phyloP scores from a whole-genome alignment of 257 asterid genomes.

The Perilla frutescens region DNA sequence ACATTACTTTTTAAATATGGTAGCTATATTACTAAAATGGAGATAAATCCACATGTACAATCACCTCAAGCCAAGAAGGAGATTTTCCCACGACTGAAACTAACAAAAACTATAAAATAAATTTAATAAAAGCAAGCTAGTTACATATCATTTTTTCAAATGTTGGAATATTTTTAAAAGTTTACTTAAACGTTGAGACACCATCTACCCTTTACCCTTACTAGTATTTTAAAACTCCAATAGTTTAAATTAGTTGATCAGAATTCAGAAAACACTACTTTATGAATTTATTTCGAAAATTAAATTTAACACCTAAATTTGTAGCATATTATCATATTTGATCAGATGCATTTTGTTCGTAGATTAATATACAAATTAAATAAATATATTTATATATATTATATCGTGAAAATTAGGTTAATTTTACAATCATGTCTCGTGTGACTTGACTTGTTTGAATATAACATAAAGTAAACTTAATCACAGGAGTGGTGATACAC shows the following conservation, averaged over 20 bases:
- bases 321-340: background rate
- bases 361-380: background rate
- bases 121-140: too few species aligned
- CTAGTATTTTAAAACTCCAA: background rate
- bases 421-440: background rate
- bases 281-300: too few species aligned
- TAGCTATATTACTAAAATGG: background rate
- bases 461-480: conserved; percentile 5
- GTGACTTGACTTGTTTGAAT: conserved; percentile 25
- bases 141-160: too few species aligned
- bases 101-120: background rate
- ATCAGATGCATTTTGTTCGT: background rate
- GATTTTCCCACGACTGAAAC: background rate
- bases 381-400: too few species aligned
- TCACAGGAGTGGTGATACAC: conserved; percentile 9
- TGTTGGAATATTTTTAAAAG: too few species aligned
- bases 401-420: background rate
- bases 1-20: too few species aligned
- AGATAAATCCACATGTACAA: background rate
- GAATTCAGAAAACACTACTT: too few species aligned
- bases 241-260: background rate
- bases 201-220: too few species aligned
- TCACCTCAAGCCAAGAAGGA: background rate
- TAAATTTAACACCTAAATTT: too few species aligned
- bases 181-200: too few species aligned